Base-by-base conservation (phyloP, 75 land plant genomes). In the Pseudotsuga menziesii region DNA sequence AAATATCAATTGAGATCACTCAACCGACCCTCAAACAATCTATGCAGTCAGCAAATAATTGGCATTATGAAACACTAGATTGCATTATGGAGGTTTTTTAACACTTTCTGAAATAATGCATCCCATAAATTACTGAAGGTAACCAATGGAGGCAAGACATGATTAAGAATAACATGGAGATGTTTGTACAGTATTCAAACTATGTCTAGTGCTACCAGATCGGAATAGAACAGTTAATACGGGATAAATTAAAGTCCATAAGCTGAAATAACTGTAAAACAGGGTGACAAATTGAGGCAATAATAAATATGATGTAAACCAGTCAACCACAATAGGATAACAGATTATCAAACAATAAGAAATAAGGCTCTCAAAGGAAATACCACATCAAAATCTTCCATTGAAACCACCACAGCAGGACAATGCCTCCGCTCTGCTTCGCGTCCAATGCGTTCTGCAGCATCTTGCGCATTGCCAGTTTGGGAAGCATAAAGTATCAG, bases 401-500 rank as follows among this genome's bases (percentile, higher is more conserved):
- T 78, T 41, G 97, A 88, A 27, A 85, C 57, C 17, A 88, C 84
- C 7, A 76, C 73, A 54, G 85, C 81, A 35, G 79, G 78, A 75
- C 88, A 92, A 22, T 82, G 89, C 23, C 83, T 80, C 64, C 91
- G 89, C 56, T 85, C 94, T 23, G 98, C 95, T 82, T 97, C 98
- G 2, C 99, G 88, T 22, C 83, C 92, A 41, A 94, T 75, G 14
- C 98, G 89, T 66, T 97, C 99, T 9, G 99, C 99, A 1, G 88
- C 98, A 67, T 97, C 99, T 76, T 89, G 67, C 0, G 99, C 98
- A 66, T 94, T 97, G 17, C 99, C 99, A 17, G 98, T 97, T 82
- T 97, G 91, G 1, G 98, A 78, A 2, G 98, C 99, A 77, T 94
- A 94, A 12, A 97, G 79, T 41, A 97, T 82, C 71, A 94, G 69